Evolutionary conservation across 352 stramenopile genomes (phyloP), one percentile per base, ranked within the genome.

Genomic region (Phytopythium mirpurense): DNA sequence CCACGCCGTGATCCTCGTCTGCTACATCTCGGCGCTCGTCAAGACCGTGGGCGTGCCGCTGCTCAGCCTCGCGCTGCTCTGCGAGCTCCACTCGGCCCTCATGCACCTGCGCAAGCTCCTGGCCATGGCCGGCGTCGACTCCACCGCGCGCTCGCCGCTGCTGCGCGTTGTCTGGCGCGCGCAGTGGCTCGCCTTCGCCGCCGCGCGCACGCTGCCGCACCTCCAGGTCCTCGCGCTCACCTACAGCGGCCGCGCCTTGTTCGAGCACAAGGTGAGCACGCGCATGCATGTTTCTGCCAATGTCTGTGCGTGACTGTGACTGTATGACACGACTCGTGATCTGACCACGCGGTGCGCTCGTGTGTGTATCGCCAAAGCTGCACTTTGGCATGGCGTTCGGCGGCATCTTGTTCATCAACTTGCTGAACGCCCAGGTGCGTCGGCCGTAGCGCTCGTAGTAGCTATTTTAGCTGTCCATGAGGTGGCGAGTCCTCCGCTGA

Each of bases 71-170:
- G 81, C 81, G 14, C 67, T 91, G 38, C 54, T 86, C 10, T 91
- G 81, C 36, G 81, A 91, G 52, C 55, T 91, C n/a, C 81, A 91
- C 62, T 91, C 81, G 32, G 68, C 78, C 3, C 82, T 76, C 62
- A 87, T 91, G 81, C 81, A 91, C 47, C 51, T 74, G 49, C 74
- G 81, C 38, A 91, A 89, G 65, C 67, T 91, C 19, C 62, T 91
- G 65, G 57, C 67, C 18, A 91, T 91, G 76, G 85, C 70, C 52
- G 67, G 65, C 29, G 83, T 69, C 60, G 15, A 23, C 29, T 61
- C 67, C 10, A 52, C 71, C 18, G 34, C 19, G 10, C 35, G 54
- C 15, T 85, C 73, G 40, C 29, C 29, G 1, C 24, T 61, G 21
- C 62, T 83, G 38, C 64, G 54, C 19, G 62, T 54, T 36, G 68